Percentiles rank a stretch among this genome's conserved stretches.
phyloP scores from a whole-genome alignment of 2,329 filamentous ascomycete genomes.

The Penicillium polonicum region DNA sequence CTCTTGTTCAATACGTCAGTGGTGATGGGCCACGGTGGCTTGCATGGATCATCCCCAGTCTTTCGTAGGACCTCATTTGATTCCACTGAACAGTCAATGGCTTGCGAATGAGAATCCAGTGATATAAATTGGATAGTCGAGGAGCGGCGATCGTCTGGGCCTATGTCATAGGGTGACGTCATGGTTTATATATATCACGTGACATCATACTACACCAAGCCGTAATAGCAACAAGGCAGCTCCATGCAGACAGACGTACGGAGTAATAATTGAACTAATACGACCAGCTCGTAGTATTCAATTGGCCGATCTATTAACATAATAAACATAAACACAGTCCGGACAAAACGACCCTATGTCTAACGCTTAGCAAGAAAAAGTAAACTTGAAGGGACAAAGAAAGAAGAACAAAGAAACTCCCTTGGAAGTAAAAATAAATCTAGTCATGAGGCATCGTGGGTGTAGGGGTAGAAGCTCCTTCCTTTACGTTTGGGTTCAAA shows the following conservation, averaged over 20 bases:
- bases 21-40: constrained; percentile 1
- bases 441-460: constrained; percentile 2
- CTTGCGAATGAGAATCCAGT: constrained; percentile 4
- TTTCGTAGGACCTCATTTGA: neutral
- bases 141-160: constrained; percentile 6
- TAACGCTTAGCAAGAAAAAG: neutral
- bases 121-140: neutral
- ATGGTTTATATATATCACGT: neutral
- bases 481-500: constrained; percentile 42
- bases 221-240: neutral
- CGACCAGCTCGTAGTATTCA: neutral
- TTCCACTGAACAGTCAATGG: neutral
- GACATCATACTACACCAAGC: neutral
- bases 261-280: neutral
- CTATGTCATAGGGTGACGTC: constrained; percentile 12
- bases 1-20: constrained; percentile 5
- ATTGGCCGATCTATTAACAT: neutral
- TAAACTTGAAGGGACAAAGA: neutral
- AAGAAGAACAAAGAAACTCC: neutral
- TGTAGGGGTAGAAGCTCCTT: constrained; percentile 13
- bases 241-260: neutral
- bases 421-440: neutral
- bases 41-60: neutral
- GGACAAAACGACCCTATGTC: neutral
- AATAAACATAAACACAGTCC: neutral